Evolutionary conservation across 257 asterid genomes (phyloP).

Genomic region (Penstemon eatonii): DNA sequence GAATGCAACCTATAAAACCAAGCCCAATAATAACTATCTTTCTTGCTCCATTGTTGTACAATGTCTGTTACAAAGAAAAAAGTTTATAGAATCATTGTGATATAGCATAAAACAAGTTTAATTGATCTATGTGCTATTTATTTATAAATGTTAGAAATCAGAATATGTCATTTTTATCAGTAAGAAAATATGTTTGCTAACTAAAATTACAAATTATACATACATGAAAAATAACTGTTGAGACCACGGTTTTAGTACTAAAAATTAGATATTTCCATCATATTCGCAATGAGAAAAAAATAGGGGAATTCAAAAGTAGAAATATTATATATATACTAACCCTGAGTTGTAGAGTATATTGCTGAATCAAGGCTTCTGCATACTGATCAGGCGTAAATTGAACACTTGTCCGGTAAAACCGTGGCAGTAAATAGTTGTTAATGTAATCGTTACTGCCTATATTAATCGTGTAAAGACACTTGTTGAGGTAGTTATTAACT

Average conservation of each 20-base stretch:
- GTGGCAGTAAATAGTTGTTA: constrained; percentile 46
- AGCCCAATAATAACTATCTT: constrained; percentile 51
- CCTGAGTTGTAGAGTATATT: constrained; percentile 30
- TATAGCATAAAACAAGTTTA: too few species aligned
- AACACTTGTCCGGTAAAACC: constrained; percentile 19
- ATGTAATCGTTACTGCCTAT: constrained; percentile 64
- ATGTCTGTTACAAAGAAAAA: constrained; percentile 24
- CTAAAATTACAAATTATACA: background rate
- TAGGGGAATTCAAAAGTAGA: too few species aligned
- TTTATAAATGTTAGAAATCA: too few species aligned
- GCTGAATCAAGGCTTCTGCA: constrained; percentile 35
- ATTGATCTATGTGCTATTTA: too few species aligned
- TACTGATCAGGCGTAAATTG: constrained; percentile 37
- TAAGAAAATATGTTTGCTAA: too few species aligned
- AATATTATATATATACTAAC: constrained; percentile 12
- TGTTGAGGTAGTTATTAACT: constrained; percentile 21
- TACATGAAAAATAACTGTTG: background rate
- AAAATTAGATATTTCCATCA: too few species aligned
- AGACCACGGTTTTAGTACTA: too few species aligned
- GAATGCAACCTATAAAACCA: constrained; percentile 48
- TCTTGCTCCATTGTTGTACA: constrained; percentile 51
- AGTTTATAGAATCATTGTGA: too few species aligned
- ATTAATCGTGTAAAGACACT: constrained; percentile 48
- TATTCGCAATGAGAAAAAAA: too few species aligned
- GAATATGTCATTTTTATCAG: too few species aligned